phyloP scores from a whole-genome alignment of 2,329 filamentous ascomycete species.

The Talaromyces sp. region DNA sequence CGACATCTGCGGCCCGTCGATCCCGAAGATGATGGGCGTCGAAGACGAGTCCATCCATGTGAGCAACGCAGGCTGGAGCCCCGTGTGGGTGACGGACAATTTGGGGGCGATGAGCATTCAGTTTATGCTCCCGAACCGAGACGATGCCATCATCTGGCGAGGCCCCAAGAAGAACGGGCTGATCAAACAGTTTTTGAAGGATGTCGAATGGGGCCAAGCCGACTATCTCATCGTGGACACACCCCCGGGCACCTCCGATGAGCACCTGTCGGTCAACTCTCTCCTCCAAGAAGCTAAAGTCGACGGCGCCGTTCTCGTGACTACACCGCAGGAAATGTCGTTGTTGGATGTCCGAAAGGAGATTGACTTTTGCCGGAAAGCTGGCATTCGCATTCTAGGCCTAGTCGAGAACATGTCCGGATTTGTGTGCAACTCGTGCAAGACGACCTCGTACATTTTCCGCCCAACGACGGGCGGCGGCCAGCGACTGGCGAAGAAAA shows the following conservation, averaged over 20 bases:
- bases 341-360: constrained; percentile 93
- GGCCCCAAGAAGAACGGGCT: constrained; percentile 98
- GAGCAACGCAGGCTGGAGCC: constrained; percentile 82
- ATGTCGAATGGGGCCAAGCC: constrained; percentile 94
- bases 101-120: constrained; percentile 95
- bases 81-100: constrained; percentile 93
- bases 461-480: constrained; percentile 86
- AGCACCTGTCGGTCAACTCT: constrained; percentile 90
- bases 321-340: constrained; percentile 90
- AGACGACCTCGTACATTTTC: constrained; percentile 77
- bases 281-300: constrained; percentile 88
- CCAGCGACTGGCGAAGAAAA: constrained; percentile 72
- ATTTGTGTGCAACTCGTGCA: constrained; percentile 93
- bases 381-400: constrained; percentile 80
- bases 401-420: constrained; percentile 98
- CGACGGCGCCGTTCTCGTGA: constrained; percentile 87
- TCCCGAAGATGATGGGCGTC: constrained; percentile 99
- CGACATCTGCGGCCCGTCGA: constrained; percentile 92
- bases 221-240: constrained; percentile 94
- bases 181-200: constrained; percentile 96
- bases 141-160: constrained; percentile 96
- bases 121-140: constrained; percentile 91
- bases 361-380: constrained; percentile 95
- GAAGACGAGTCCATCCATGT: constrained; percentile 91
- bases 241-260: constrained; percentile 89